Evolutionary conservation across 2,329 filamentous ascomycete species (phyloP), one percentile per base, ranked within the genome.

Genomic region (Fusarium sublunatum): DNA sequence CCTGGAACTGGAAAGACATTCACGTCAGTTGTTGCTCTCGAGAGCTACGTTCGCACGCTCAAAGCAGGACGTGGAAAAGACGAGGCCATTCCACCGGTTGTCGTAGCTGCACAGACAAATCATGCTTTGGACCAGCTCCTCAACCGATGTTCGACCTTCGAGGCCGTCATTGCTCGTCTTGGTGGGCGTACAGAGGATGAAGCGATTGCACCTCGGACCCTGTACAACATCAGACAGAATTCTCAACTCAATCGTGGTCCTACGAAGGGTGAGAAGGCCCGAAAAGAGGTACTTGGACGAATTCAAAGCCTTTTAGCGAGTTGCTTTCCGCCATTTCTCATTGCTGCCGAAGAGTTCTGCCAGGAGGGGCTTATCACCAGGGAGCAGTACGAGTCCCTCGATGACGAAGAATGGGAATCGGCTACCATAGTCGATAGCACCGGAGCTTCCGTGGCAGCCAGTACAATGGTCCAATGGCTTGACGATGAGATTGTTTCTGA

Each of bases 41-140:
- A 74, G 12, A 75, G 72, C 28, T 61, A 69, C 3, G 46, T 75
- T 2, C 86, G 85, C 42, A 80, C 89, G 2, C 78, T 93, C 49
- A 82, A 86, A 69, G 72, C 74, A 3, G 68, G 72, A 2, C 79
- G 76, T 0, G 86, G 89, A 54, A 41, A 39, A 12, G 35, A 41
- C 3, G 26, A 52, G 6, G 2, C 53, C 6, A 31, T 36, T 3
- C 49, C 63, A 2, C 91, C 91, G 0, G 88, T 97, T 28, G 82
- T 97, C 19, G 81, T 97, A 4, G 85, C 92, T 0, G 92, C 92
- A 7, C 92, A 97, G 69, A 97, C 93, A 0, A 97, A 97, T 57
- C 92, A 97, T 74, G 93, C 93, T 0, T 78, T 97, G 0, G 93
- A 97, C 67, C 93, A 97, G 71, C 80, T 97, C 0, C 79, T 97